These are phyloP conservation scores for Zychaea mexicana DNA, from an alignment of 371 early-diverging fungal genomes.

Conservation along the genomic window DNA sequence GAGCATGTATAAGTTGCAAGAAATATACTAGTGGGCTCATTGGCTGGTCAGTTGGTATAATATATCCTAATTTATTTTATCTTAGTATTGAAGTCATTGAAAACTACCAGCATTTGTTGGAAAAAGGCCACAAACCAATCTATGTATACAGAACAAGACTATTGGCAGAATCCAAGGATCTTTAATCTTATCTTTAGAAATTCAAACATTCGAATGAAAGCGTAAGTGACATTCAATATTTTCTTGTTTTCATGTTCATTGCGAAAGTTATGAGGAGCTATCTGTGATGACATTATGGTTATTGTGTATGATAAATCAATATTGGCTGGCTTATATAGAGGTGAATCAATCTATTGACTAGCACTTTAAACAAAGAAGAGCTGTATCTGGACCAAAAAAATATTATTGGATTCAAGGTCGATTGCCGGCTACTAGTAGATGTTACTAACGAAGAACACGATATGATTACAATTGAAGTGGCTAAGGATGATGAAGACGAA, in stretches of 20 bases:
- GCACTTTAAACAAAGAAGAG: not conserved
- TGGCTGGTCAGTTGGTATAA: not conserved
- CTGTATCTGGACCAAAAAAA: not conserved
- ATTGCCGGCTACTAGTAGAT: not conserved
- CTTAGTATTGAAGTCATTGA: slow-evolving; percentile 2
- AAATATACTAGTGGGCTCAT: not conserved
- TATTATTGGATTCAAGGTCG: not conserved
- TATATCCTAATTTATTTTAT: not conserved
- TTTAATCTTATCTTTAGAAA: not conserved
- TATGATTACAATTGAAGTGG: not conserved
- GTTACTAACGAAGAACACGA: not conserved
- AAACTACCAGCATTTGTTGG: not conserved
- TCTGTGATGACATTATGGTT: not conserved
- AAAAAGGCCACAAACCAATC: not conserved
- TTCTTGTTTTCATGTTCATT: not conserved
- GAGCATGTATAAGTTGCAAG: not conserved
- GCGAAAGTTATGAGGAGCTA: not conserved
- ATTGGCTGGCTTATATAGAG: slow-evolving; percentile 4
- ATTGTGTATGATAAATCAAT: not conserved
- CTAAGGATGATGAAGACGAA: not conserved
- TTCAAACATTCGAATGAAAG: slow-evolving; percentile 2
- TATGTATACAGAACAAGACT: not conserved
- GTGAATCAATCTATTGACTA: not conserved
- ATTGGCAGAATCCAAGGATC: not conserved
- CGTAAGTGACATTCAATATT: slow-evolving; percentile 1